Conservation (phyloP, 805 yeast species). For the Blastobotrys robertii region DNA sequence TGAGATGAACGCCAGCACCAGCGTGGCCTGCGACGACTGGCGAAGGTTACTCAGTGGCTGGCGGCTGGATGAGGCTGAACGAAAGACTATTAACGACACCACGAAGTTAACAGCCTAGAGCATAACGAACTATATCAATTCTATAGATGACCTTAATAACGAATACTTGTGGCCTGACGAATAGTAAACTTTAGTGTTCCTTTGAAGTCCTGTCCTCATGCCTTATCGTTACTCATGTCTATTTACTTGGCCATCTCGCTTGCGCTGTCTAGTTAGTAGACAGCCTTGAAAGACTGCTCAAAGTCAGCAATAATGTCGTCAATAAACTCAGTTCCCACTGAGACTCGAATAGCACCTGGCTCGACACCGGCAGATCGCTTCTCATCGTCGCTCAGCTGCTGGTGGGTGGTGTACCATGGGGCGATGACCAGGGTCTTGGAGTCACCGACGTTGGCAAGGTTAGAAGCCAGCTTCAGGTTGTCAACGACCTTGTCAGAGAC, state of each 20-base stretch:
- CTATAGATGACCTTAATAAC: neutral
- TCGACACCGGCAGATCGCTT: slow-evolving; percentile 78
- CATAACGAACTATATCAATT: neutral
- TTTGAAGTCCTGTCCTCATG: too few species aligned
- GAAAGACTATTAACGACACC: neutral
- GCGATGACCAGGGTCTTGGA: slow-evolving; percentile 91
- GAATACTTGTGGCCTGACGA: neutral
- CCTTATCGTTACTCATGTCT: too few species aligned
- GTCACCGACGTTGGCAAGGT: slow-evolving; percentile 96
- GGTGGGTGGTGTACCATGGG: slow-evolving; percentile 94
- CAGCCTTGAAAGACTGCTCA: slow-evolving; percentile 69
- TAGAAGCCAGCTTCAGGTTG: slow-evolving; percentile 71
- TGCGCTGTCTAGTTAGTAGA: slow-evolving; percentile 27
- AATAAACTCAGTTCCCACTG: slow-evolving; percentile 85
- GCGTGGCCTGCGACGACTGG: neutral
- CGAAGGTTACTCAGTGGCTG: neutral
- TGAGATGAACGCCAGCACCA: neutral
- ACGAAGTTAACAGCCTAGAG: neutral
- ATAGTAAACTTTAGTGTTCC: too few species aligned
- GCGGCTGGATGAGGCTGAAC: neutral
- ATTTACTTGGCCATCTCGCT: too few species aligned
- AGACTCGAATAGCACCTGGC: slow-evolving; percentile 76
- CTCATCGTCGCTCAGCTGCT: slow-evolving; percentile 77
- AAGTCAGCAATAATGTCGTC: slow-evolving; percentile 87
- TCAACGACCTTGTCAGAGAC: slow-evolving; percentile 83